phyloP scores from a whole-genome alignment of 2,329 filamentous ascomycete genomes.

The Neonectria ditissima region DNA sequence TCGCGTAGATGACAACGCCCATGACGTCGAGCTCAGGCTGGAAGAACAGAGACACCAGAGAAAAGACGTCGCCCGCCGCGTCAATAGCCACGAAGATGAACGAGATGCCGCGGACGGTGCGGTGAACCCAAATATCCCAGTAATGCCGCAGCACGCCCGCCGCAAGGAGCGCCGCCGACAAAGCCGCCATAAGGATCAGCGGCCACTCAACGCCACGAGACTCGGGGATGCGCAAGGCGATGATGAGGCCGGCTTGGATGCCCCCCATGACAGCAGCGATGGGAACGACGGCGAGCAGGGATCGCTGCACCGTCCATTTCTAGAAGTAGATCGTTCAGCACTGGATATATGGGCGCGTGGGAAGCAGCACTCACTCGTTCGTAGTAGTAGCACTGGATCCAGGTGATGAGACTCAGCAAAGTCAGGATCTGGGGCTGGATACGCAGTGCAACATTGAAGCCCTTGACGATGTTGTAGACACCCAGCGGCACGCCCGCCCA shows the following conservation, averaged over 20 bases:
- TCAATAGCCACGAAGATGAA: conserved; percentile 80
- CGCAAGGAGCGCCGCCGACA: conserved; percentile 72
- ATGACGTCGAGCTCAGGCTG: conserved; percentile 68
- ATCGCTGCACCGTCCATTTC: conserved; percentile 65
- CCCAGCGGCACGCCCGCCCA: conserved; percentile 76
- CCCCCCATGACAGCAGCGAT: conserved; percentile 69
- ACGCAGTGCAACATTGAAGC: conserved; percentile 56
- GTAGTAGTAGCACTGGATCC: conserved; percentile 59
- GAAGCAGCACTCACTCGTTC: conserved; percentile 43
- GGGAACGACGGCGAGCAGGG: conserved; percentile 60
- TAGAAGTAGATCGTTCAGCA: conserved; percentile 43
- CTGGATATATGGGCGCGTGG: fast-evolving
- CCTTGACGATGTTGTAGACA: conserved; percentile 58
- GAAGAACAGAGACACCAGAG: conserved; percentile 73
- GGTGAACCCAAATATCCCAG: conserved; percentile 74
- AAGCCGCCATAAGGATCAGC: conserved; percentile 72
- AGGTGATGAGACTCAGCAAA: conserved; percentile 56
- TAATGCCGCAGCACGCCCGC: conserved; percentile 77
- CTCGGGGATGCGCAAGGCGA: conserved; percentile 63
- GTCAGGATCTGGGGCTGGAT: conserved; percentile 59
- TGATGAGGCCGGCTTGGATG: conserved; percentile 69
- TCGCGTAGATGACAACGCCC: conserved; percentile 75
- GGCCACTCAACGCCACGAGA: conserved; percentile 67
- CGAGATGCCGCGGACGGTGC: conserved; percentile 76
- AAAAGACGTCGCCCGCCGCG: conserved; percentile 75